Percentiles rank a stretch among this genome's conserved stretches.
These are phyloP conservation scores for Spizellomyces punctatus DNA, from an alignment of 192 early-diverging fungal species.

Conservation along the genomic window DNA sequence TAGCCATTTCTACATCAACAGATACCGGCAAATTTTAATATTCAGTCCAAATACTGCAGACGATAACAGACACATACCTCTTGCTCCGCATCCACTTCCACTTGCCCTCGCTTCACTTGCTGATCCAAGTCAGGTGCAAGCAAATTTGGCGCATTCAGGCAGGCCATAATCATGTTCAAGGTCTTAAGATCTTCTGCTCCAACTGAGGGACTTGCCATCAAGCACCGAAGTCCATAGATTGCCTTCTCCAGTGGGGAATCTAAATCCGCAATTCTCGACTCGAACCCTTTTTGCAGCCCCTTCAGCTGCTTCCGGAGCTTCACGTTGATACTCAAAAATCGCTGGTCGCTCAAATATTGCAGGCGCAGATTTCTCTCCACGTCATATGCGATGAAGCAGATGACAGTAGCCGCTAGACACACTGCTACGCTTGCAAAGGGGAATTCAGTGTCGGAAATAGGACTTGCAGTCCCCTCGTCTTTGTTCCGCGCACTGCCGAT, in stretches of 20 bases:
- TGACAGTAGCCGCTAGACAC: slow-evolving; percentile 39
- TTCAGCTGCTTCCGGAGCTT: slow-evolving; percentile 54
- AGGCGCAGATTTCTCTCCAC: slow-evolving; percentile 45
- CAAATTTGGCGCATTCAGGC: slow-evolving; percentile 50
- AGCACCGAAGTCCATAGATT: slow-evolving; percentile 42
- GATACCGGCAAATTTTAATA: neutral
- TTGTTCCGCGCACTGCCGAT: slow-evolving; percentile 14
- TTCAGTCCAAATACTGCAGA: neutral
- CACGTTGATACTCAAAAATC: slow-evolving; percentile 45
- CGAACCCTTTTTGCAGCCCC: slow-evolving; percentile 42
- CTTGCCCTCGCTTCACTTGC: slow-evolving; percentile 52
- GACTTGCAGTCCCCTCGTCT: neutral
- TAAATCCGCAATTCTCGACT: slow-evolving; percentile 50
- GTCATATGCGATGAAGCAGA: slow-evolving; percentile 48
- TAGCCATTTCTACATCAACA: slow-evolving; percentile 44
- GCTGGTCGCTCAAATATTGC: slow-evolving; percentile 52
- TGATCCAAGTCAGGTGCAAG: slow-evolving; percentile 56
- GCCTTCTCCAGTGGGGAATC: slow-evolving; percentile 61
- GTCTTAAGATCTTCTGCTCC: slow-evolving; percentile 41
- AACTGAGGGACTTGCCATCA: slow-evolving; percentile 44
- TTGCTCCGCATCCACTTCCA: slow-evolving; percentile 56
- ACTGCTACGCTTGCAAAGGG: slow-evolving; percentile 40
- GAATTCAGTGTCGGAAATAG: slow-evolving; percentile 19
- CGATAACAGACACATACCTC: slow-evolving; percentile 21
- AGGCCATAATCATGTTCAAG: slow-evolving; percentile 50